Percentiles rank a stretch among this genome's conserved stretches.
These are phyloP conservation scores for Neurospora sublineolata DNA, from an alignment of 495 filamentous ascomycete species.

Conservation along the genomic window DNA sequence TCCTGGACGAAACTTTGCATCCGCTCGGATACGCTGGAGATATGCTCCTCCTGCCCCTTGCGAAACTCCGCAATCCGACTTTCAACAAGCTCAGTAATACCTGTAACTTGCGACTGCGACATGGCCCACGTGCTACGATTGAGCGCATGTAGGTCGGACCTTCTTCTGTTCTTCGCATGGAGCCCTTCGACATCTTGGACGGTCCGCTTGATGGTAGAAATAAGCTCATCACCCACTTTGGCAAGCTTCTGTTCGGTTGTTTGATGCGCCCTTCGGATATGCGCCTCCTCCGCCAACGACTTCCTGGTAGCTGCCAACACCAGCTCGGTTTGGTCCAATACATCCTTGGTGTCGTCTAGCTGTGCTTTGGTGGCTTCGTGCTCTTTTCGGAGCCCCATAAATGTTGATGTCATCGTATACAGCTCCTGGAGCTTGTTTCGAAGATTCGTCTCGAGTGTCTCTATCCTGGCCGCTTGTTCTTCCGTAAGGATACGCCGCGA, in stretches of 20 bases:
- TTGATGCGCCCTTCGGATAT: constrained; percentile 72
- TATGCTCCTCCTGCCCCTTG: constrained; percentile 52
- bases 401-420: constrained; percentile 69
- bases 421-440: constrained; percentile 87
- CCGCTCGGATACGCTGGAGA: constrained; percentile 52
- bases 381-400: constrained; percentile 76
- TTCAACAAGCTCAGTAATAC: constrained; percentile 68
- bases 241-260: constrained; percentile 68
- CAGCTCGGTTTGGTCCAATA: constrained; percentile 78
- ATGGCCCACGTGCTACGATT: constrained; percentile 72
- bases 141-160: constrained; percentile 63
- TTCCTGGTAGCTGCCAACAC: constrained; percentile 65
- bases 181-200: constrained; percentile 70
- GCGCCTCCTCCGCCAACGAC: constrained; percentile 66
- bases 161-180: constrained; percentile 71
- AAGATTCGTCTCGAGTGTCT: constrained; percentile 79
- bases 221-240: constrained; percentile 57
- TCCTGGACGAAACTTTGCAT: constrained; percentile 62
- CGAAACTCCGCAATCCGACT: constrained; percentile 56
- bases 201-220: constrained; percentile 62
- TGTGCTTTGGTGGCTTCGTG: constrained; percentile 60
- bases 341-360: constrained; percentile 65
- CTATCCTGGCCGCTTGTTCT: constrained; percentile 84
- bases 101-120: constrained; percentile 60
- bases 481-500: constrained; percentile 85